A percentile compares a stretch with the other conserved stretches of the same genome.
phyloP scores from a whole-genome alignment of 1,284 basidiomycete species.

The Paramarasmius palmivorus region DNA sequence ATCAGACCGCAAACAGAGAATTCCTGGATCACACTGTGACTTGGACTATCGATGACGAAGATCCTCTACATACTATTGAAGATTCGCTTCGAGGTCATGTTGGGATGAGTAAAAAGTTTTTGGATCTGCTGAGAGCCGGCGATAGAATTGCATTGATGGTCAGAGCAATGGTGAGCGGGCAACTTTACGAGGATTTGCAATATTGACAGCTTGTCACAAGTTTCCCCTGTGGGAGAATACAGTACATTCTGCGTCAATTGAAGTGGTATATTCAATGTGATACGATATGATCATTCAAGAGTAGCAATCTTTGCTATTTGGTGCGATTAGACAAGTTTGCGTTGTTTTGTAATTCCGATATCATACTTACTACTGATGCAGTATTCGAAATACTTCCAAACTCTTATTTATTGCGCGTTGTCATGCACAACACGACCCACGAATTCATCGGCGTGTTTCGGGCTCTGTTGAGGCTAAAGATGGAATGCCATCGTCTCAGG shows the following conservation, averaged over 20 bases:
- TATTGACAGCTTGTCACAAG: conserved; percentile 15
- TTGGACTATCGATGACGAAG: background rate
- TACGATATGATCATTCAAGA: background rate
- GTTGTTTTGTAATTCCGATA: no score
- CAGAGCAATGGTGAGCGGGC: conserved; percentile 25
- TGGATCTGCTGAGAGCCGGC: conserved; percentile 21
- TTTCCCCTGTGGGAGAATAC: conserved; percentile 30
- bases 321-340: no score
- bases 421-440: no score
- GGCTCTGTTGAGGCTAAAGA: no score
- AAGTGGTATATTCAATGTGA: conserved; percentile 18
- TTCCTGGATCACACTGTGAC: conserved; percentile 1
- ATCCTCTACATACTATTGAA: background rate
- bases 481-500: no score
- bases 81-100: conserved; percentile 17
- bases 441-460: no score
- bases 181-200: background rate
- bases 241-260: conserved; percentile 19
- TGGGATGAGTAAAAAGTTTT: conserved; percentile 23
- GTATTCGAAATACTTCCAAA: no score
- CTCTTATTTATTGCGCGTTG: no score
- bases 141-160: conserved; percentile 30
- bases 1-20: conserved; percentile 7
- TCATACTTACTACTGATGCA: no score
- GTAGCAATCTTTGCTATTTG: no score